Percentiles rank a stretch among this genome's conserved stretches.
Evolutionary conservation across 441 rosid genomes (phyloP).

Genomic region (Erysimum pusillum): DNA sequence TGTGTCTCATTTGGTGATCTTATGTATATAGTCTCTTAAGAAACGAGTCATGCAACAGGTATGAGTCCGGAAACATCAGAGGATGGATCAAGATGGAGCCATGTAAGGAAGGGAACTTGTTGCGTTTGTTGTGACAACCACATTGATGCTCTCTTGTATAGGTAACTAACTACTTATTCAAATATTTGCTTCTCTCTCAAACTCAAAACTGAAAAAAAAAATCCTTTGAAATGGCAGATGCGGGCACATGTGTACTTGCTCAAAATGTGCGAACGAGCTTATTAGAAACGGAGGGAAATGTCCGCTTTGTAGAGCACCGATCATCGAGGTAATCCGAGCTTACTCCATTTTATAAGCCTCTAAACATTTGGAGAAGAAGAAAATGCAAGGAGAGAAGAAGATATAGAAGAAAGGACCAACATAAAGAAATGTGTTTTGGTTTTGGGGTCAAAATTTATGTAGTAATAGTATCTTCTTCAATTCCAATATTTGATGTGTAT

Average conservation of each 20-base stretch:
- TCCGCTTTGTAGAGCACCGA: conserved; percentile 96
- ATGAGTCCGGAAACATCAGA: conserved; percentile 74
- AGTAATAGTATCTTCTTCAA: conserved; percentile 42
- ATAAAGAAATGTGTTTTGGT: conserved; percentile 16
- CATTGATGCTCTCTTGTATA: conserved; percentile 91
- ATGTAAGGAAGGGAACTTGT: conserved; percentile 90
- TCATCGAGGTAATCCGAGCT: conserved; percentile 90
- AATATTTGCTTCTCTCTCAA: not conserved
- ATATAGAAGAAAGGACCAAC: conserved; percentile 26
- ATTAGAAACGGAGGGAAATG: conserved; percentile 90
- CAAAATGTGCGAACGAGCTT: conserved; percentile 91
- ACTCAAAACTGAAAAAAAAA: not conserved
- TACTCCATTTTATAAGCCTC: conserved; percentile 80
- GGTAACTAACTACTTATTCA: conserved; percentile 54
- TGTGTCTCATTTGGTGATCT: conserved; percentile 1
- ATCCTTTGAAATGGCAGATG: conserved; percentile 62
- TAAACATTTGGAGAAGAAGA: conserved; percentile 24
- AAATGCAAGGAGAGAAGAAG: not conserved
- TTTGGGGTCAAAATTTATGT: conserved; percentile 24
- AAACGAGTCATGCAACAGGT: conserved; percentile 52
- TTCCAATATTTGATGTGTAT: conserved; percentile 33
- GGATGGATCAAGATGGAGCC: conserved; percentile 89
- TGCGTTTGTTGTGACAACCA: conserved; percentile 96
- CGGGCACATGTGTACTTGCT: conserved; percentile 99
- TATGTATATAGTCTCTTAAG: not conserved